phyloP scores from a whole-genome alignment of 2,329 filamentous ascomycete genomes.

The Drechslera avenae region DNA sequence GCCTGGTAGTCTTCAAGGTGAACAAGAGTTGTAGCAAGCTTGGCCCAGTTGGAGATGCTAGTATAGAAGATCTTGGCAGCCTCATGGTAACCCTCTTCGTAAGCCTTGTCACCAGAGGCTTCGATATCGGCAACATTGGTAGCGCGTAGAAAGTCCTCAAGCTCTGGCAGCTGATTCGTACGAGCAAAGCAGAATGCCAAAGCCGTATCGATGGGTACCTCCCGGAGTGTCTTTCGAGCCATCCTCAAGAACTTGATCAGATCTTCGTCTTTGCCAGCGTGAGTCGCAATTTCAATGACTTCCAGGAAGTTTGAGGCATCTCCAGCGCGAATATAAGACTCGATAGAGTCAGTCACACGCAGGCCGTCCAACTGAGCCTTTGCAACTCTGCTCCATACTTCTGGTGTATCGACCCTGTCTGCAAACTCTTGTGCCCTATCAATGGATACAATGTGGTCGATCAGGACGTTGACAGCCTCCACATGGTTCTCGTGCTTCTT shows the following conservation, averaged over 20 bases:
- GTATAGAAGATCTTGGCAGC: constrained; percentile 98
- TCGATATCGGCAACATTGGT: constrained; percentile 97
- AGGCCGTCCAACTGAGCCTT: constrained; percentile 98
- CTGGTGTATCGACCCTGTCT: constrained; percentile 88
- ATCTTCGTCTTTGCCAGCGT: constrained; percentile 96
- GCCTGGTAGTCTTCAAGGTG: constrained; percentile 96
- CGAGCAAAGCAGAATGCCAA: constrained; percentile 93
- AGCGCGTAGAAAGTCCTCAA: constrained; percentile 92
- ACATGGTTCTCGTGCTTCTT: constrained; percentile 94
- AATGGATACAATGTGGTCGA: constrained; percentile 97
- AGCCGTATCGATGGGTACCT: constrained; percentile 90
- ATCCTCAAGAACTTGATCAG: constrained; percentile 95
- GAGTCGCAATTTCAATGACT: constrained; percentile 93
- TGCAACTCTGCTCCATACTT: constrained; percentile 98
- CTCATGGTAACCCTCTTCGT: constrained; percentile 90
- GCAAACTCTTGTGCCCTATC: constrained; percentile 95
- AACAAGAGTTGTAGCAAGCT: constrained; percentile 96
- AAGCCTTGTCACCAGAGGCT: constrained; percentile 97
- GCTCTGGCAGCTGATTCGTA: constrained; percentile 85
- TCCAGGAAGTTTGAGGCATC: constrained; percentile 93
- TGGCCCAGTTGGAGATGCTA: constrained; percentile 99
- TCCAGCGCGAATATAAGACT: constrained; percentile 94
- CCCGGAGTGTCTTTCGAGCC: constrained; percentile 94
- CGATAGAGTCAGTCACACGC: constrained; percentile 87
- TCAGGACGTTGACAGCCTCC: constrained; percentile 86